Percentiles rank a stretch among this genome's conserved stretches.
Conservation (phyloP, 129 eudicot genomes). For the Chrysanthemum lavandulifolium region DNA sequence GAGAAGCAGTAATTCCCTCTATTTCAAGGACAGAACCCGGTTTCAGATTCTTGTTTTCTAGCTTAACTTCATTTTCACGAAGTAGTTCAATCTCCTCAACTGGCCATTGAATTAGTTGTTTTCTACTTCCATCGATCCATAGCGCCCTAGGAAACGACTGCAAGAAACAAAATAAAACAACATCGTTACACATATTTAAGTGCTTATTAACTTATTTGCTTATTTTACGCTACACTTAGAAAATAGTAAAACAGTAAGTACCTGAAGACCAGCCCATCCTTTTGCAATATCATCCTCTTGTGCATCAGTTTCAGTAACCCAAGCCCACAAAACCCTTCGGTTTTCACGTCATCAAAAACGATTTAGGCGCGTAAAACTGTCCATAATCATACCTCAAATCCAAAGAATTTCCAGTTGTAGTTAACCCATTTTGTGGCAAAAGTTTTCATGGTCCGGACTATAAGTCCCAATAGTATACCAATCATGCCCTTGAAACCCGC, state of each 20-base stretch:
- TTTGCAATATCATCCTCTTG: constrained; percentile 35
- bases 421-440: constrained; percentile 36
- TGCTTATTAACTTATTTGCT: too few species aligned
- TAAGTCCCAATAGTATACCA: constrained; percentile 45
- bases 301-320: constrained; percentile 38
- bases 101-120: constrained; percentile 50
- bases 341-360: constrained; percentile 40
- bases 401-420: constrained; percentile 27
- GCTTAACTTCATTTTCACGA: constrained; percentile 34
- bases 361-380: constrained; percentile 40
- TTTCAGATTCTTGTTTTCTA: constrained; percentile 20
- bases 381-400: constrained; percentile 48
- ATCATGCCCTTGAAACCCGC: constrained; percentile 38
- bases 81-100: constrained; percentile 40
- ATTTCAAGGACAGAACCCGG: constrained; percentile 31
- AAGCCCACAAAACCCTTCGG: constrained; percentile 45
- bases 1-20: constrained; percentile 37
- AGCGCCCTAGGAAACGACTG: constrained; percentile 40
- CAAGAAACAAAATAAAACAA: background rate
- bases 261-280: constrained; percentile 60
- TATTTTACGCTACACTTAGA: background rate
- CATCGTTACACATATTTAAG: background rate
- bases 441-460: constrained; percentile 31
- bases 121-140: constrained; percentile 37
- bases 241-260: constrained; percentile 1